These are phyloP conservation scores for Collybia nuda DNA, from an alignment of 768 basidiomycete genomes.

Conservation along the genomic window DNA sequence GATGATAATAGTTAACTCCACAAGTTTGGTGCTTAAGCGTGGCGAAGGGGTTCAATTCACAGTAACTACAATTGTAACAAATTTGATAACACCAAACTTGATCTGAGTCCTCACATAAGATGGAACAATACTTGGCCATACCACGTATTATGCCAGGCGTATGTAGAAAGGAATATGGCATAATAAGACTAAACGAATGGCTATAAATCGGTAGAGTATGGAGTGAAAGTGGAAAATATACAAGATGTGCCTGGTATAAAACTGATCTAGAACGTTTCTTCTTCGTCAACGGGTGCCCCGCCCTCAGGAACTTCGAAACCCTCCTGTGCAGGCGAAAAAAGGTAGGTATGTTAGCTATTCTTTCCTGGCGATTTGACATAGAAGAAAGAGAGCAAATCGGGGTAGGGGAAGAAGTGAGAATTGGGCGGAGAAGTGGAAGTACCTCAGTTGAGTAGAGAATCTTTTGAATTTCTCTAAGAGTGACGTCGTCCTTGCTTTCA, in stretches of 20 bases:
- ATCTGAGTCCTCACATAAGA: background rate
- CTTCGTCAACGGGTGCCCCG: conserved; percentile 60
- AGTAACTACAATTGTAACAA: no score
- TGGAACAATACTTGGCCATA: background rate
- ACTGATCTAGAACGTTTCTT: conserved; percentile 68
- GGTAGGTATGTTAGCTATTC: background rate
- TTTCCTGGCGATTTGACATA: background rate
- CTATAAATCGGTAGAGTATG: conserved; percentile 6
- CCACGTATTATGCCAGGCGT: background rate
- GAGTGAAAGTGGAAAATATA: background rate
- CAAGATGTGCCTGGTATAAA: background rate
- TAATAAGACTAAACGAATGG: conserved; percentile 32
- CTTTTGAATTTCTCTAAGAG: conserved; percentile 80
- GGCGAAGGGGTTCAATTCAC: no score
- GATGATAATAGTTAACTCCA: conserved; percentile 2
- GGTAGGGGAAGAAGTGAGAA: background rate
- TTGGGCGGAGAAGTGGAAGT: conserved; percentile 17
- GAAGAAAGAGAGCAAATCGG: conserved; percentile 1
- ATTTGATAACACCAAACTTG: no score
- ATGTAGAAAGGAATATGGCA: background rate
- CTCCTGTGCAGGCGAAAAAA: conserved; percentile 50
- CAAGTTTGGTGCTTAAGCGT: no score
- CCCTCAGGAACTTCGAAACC: conserved; percentile 90
- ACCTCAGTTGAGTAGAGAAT: conserved; percentile 97
- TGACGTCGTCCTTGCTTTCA: conserved; percentile 55